Conservation (phyloP, 2,329 filamentous ascomycete genomes). For the Aureobasidium sp. region DNA sequence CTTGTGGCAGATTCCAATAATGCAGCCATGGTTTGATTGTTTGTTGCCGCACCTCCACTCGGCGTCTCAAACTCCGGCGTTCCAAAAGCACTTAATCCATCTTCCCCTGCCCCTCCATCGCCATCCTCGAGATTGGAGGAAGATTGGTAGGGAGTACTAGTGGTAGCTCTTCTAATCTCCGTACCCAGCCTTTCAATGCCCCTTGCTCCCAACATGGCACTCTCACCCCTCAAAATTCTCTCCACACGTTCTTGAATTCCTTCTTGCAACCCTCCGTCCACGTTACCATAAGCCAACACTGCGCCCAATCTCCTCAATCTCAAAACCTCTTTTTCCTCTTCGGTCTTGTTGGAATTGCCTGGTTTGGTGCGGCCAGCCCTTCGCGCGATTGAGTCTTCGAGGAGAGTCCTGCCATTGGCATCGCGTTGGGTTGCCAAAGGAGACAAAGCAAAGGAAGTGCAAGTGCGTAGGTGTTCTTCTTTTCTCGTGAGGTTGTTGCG, state of each 20-base stretch:
- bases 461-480: not conserved
- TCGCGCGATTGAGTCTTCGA: not conserved
- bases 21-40: not conserved
- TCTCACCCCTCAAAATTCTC: not conserved
- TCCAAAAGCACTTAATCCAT: not conserved
- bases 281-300: not conserved
- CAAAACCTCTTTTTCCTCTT: not conserved
- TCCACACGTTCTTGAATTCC: constrained; percentile 1
- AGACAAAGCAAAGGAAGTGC: not conserved
- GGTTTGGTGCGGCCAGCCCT: not conserved
- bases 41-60: not conserved
- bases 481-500: constrained; percentile 1
- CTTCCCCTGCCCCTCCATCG: too few relatives aligned
- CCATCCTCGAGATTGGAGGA: too few relatives aligned
- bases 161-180: too few relatives aligned
- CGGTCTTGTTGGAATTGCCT: not conserved
- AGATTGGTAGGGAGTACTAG: too few relatives aligned
- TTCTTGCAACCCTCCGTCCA: not conserved
- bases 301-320: not conserved
- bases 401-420: not conserved
- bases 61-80: not conserved
- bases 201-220: not conserved
- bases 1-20: not conserved
- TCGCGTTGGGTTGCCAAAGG: not conserved
- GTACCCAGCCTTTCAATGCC: not conserved